Percentiles rank a stretch among this genome's conserved stretches.
These are phyloP conservation scores for Pseudogymnoascus pannorum DNA, from an alignment of 2,329 filamentous ascomycete genomes.

Conservation along the genomic window DNA sequence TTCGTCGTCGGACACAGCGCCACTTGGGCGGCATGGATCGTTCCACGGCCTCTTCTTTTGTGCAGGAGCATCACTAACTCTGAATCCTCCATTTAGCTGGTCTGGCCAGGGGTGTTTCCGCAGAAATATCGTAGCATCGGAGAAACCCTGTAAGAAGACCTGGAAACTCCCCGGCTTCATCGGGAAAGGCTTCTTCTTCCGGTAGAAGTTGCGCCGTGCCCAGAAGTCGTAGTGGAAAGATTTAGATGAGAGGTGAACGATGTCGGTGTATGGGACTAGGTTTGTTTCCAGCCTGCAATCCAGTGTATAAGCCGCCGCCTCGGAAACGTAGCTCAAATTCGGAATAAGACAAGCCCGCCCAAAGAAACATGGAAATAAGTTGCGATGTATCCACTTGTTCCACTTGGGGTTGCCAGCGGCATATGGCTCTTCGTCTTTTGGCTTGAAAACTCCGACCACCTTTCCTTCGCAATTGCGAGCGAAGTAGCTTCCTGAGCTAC, in stretches of 20 bases:
- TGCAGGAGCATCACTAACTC: constrained; percentile 57
- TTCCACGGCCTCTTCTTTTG: constrained; percentile 69
- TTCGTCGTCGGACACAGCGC: constrained; percentile 50
- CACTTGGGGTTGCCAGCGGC: constrained; percentile 96
- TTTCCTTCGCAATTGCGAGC: constrained; percentile 85
- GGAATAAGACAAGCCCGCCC: constrained; percentile 91
- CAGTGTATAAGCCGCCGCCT: constrained; percentile 92
- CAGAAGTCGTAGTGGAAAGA: constrained; percentile 98
- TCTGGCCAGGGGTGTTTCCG: constrained; percentile 97
- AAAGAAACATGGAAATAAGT: constrained; percentile 95
- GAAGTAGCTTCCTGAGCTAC: constrained; percentile 97
- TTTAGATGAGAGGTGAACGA: constrained; percentile 89
- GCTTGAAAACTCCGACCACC: constrained; percentile 96
- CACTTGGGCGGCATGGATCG: constrained; percentile 66
- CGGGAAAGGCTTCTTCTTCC: constrained; percentile 79
- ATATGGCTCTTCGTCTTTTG: constrained; percentile 97
- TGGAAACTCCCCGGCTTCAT: constrained; percentile 94
- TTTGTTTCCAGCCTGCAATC: constrained; percentile 85
- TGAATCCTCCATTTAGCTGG: constrained; percentile 59
- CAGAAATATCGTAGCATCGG: constrained; percentile 92
- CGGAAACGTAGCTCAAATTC: constrained; percentile 94
- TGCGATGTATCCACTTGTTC: constrained; percentile 99
- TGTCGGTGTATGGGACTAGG: constrained; percentile 92
- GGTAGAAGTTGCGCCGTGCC: constrained; percentile 82
- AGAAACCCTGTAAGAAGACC: constrained; percentile 93